These are phyloP conservation scores for Aureoboletus auriporus DNA, from an alignment of 768 basidiomycete species.

Conservation along the genomic window DNA sequence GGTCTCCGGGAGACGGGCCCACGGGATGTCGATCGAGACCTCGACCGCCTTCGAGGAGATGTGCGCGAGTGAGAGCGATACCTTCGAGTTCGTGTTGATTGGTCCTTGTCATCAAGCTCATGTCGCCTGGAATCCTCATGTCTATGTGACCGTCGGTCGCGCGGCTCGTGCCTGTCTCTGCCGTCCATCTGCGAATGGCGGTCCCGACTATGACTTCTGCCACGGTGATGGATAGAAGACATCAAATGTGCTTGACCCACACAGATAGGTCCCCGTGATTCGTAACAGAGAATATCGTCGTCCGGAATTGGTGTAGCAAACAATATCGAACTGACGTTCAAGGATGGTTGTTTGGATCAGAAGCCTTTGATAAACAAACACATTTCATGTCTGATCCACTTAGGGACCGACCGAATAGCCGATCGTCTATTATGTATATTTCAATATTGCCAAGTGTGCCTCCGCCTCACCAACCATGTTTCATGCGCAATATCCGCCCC, in stretches of 20 bases:
- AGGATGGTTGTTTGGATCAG: constrained; percentile 26
- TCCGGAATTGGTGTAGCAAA: neutral
- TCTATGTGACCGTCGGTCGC: constrained; percentile 17
- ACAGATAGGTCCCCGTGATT: neutral
- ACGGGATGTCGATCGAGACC: constrained; percentile 25
- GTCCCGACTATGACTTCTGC: constrained; percentile 22
- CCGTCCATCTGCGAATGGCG: constrained; percentile 9
- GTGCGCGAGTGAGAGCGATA: constrained; percentile 22
- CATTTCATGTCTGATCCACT: constrained; percentile 14
- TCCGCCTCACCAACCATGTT: constrained; percentile 6
- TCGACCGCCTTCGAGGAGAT: constrained; percentile 18
- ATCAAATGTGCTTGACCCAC: constrained; percentile 7
- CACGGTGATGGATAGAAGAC: constrained; percentile 20
- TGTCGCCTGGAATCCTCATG: constrained; percentile 9
- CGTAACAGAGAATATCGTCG: neutral
- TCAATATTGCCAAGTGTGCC: constrained; percentile 3
- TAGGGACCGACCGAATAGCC: constrained; percentile 15
- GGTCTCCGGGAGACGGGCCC: constrained; percentile 12
- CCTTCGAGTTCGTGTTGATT: constrained; percentile 1
- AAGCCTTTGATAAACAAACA: constrained; percentile 26
- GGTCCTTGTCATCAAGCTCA: constrained; percentile 8
- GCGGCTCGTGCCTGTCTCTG: constrained; percentile 15
- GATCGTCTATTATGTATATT: constrained; percentile 6
- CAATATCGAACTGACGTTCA: neutral
- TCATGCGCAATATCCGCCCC: constrained; percentile 27